Evolutionary conservation across 257 asterid genomes (phyloP).

Genomic region (Cordia subcordata): DNA sequence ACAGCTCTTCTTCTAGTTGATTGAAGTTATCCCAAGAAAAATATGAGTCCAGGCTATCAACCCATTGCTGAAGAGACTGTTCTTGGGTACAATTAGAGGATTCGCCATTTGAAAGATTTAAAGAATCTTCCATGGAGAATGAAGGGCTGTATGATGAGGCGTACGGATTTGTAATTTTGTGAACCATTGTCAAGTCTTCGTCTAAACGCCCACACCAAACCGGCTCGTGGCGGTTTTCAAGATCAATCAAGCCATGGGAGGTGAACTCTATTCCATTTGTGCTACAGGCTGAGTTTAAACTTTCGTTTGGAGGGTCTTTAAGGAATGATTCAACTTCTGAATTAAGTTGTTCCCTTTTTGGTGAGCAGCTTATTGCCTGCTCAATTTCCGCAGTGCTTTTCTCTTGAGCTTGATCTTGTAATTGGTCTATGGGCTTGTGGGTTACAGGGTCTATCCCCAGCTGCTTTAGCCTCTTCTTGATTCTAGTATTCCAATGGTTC

Average conservation of each 20-base stretch:
- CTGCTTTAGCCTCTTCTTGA: slow-evolving; percentile 53
- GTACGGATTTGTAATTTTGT: slow-evolving; percentile 8
- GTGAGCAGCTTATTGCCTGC: background rate
- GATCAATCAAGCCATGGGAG: background rate
- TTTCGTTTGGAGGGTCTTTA: background rate
- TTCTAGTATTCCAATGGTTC: slow-evolving; percentile 71
- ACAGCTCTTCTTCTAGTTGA: slow-evolving; percentile 27
- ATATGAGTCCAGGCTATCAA: slow-evolving; percentile 32
- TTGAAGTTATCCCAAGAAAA: slow-evolving; percentile 39
- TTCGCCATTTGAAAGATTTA: slow-evolving; percentile 20
- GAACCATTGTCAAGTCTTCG: no score
- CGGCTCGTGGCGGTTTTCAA: background rate
- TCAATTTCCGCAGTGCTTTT: background rate
- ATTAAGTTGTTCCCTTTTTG: background rate
- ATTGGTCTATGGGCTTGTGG: slow-evolving; percentile 32
- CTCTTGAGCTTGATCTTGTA: slow-evolving; percentile 7
- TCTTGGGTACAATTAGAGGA: slow-evolving; percentile 14
- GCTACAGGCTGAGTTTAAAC: background rate
- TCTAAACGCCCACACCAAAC: slow-evolving; percentile 18
- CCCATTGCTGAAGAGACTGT: slow-evolving; percentile 23
- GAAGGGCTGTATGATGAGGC: slow-evolving; percentile 20
- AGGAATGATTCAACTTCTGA: background rate
- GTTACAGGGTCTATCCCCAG: slow-evolving; percentile 46
- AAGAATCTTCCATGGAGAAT: slow-evolving; percentile 30
- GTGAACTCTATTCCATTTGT: background rate